Conservation (phyloP, 2,329 filamentous ascomycete species). For the Pyrenophora seminiperda region DNA sequence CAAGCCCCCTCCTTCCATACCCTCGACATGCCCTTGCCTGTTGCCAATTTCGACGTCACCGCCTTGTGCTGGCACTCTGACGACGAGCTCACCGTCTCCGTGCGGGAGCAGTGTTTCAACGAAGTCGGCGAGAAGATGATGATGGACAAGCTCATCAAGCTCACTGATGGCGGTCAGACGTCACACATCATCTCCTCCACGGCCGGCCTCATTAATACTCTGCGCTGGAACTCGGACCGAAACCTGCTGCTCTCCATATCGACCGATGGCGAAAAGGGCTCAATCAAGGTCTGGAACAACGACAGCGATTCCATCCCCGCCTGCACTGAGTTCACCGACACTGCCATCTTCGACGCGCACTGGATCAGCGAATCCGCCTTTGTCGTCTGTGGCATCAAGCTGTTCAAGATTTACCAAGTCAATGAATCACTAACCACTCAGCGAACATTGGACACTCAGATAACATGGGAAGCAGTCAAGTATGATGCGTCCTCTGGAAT, state of each 20-base stretch:
- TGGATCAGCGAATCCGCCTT: slow-evolving; percentile 53
- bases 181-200: slow-evolving; percentile 45
- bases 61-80: slow-evolving; percentile 45
- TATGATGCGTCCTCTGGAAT: slow-evolving; percentile 50
- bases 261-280: slow-evolving; percentile 47
- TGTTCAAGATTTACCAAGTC: slow-evolving; percentile 48
- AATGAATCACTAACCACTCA: slow-evolving; percentile 33
- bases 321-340: slow-evolving; percentile 50
- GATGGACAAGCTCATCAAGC: slow-evolving; percentile 45
- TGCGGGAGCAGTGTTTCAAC: slow-evolving; percentile 42
- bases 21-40: slow-evolving; percentile 34
- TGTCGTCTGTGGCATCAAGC: slow-evolving; percentile 51
- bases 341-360: slow-evolving; percentile 50
- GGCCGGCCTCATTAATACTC: slow-evolving; percentile 45
- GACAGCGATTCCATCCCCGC: slow-evolving; percentile 46
- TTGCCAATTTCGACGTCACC: slow-evolving; percentile 43
- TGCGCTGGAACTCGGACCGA: slow-evolving; percentile 44
- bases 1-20: slow-evolving; percentile 18
- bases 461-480: slow-evolving; percentile 48
- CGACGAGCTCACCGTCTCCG: slow-evolving; percentile 43
- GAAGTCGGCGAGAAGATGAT: slow-evolving; percentile 47
- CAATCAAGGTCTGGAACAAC: slow-evolving; percentile 48
- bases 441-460: slow-evolving; percentile 39
- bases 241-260: slow-evolving; percentile 46
- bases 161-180: slow-evolving; percentile 37